Conservation (phyloP, 2,329 filamentous ascomycete species). For the Penicillium sclerotigenum region DNA sequence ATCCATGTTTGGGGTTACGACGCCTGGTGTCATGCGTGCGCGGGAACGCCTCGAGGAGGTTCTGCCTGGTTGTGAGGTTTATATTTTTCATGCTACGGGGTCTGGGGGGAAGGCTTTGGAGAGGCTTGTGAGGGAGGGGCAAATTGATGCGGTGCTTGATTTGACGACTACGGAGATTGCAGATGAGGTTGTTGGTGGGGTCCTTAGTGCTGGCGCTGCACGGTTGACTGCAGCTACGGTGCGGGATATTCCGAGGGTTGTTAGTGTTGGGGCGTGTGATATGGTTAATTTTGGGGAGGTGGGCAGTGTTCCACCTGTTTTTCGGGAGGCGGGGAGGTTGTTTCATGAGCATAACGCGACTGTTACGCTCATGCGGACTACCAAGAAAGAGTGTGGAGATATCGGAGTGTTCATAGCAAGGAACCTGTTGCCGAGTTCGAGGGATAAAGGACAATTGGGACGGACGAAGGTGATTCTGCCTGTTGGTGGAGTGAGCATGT, state of each 20-base stretch:
- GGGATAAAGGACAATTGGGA: conserved; percentile 27
- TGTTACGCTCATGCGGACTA: conserved; percentile 65
- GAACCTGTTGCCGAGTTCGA: conserved; percentile 48
- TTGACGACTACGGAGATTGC: conserved; percentile 69
- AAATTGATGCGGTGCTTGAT: conserved; percentile 65
- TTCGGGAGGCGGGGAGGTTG: conserved; percentile 20
- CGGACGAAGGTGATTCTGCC: conserved; percentile 54
- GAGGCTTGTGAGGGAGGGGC: conserved; percentile 54
- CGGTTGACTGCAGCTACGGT: conserved; percentile 58
- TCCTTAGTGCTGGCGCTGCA: conserved; percentile 57
- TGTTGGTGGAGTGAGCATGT: conserved; percentile 58
- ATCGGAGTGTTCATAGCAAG: conserved; percentile 57
- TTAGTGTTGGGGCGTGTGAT: conserved; percentile 56
- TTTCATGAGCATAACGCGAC: conserved; percentile 65
- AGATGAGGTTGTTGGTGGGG: conserved; percentile 61
- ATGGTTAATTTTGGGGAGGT: conserved; percentile 64
- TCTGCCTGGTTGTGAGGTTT: conserved; percentile 52
- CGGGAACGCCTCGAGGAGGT: conserved; percentile 49
- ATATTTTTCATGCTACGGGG: conserved; percentile 68
- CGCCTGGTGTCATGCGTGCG: conserved; percentile 59
- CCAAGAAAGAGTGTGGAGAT: conserved; percentile 52
- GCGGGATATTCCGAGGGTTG: conserved; percentile 56
- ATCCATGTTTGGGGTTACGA: conserved; percentile 75
- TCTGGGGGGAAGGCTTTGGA: conserved; percentile 69
- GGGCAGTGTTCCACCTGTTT: conserved; percentile 49